These are phyloP conservation scores for Tuber indicum DNA, from an alignment of 495 filamentous ascomycete genomes.

Conservation along the genomic window DNA sequence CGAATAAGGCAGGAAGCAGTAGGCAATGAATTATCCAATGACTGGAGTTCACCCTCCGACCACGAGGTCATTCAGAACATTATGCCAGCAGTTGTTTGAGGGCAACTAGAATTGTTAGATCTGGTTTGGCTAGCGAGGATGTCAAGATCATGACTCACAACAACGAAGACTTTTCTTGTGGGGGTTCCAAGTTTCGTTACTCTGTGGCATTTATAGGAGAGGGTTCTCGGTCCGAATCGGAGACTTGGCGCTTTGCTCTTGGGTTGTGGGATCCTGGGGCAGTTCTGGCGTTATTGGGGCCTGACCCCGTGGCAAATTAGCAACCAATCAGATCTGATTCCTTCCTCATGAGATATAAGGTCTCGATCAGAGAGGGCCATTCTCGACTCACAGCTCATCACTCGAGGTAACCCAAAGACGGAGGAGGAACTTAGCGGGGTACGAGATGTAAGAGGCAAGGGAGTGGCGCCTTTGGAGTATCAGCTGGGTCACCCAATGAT, in stretches of 20 bases:
- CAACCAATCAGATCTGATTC: not conserved
- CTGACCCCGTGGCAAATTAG: not conserved
- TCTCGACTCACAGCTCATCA: not conserved
- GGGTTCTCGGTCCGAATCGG: not conserved
- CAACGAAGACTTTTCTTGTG: not conserved
- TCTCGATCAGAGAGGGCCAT: not conserved
- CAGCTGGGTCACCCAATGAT: not conserved
- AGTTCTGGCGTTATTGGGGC: not conserved
- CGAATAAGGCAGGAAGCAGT: conserved; percentile 1
- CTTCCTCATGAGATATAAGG: not conserved
- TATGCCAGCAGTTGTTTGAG: not conserved
- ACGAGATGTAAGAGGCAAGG: not conserved
- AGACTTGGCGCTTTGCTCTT: not conserved
- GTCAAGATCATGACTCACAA: not conserved
- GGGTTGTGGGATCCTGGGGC: not conserved
- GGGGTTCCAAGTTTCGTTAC: not conserved
- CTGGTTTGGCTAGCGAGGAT: not conserved
- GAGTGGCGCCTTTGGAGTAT: not conserved
- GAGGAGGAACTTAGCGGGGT: not conserved
- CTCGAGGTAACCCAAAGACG: not conserved
- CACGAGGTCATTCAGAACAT: not conserved
- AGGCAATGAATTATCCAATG: not conserved
- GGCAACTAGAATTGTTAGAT: not conserved
- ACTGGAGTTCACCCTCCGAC: not conserved
- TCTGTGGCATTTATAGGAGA: not conserved